Conservation (phyloP, 371 early-diverging fungal species). For the Mortierella sp. region DNA sequence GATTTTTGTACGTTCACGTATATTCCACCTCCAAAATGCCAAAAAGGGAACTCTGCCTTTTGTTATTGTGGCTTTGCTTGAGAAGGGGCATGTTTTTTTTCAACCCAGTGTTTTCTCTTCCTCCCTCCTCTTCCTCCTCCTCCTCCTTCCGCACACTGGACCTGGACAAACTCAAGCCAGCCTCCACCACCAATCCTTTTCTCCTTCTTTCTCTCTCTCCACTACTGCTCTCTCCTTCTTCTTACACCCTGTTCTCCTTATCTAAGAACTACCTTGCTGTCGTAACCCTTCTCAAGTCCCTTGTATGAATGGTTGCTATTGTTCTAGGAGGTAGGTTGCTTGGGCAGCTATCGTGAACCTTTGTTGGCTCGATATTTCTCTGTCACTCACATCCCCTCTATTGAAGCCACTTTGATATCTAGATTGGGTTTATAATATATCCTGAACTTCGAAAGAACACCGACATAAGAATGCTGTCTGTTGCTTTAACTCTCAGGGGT, state of each 20-base stretch:
- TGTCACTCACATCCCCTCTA: not conserved
- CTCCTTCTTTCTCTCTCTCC: not conserved
- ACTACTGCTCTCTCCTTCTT: not conserved
- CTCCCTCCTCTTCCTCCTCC: too few relatives aligned
- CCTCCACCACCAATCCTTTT: not conserved
- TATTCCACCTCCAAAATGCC: too few relatives aligned
- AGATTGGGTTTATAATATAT: not conserved
- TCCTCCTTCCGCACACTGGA: not conserved
- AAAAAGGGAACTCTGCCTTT: too few relatives aligned
- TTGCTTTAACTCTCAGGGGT: constrained; percentile 45
- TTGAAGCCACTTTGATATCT: not conserved
- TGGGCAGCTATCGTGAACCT: not conserved
- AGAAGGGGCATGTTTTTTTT: not conserved
- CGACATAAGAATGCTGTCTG: constrained; percentile 35
- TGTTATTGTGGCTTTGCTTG: not conserved
- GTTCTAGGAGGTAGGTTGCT: constrained; percentile 1
- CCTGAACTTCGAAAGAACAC: not conserved
- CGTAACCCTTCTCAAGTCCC: not conserved
- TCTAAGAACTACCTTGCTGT: not conserved
- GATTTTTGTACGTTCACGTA: too few relatives aligned
- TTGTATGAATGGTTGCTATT: not conserved
- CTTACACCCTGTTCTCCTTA: not conserved
- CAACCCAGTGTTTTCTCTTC: constrained; percentile 3
- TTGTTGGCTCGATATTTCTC: not conserved
- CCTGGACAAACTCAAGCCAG: not conserved